Conservation (phyloP, 2,329 filamentous ascomycete genomes). For the Clonostachys sp. region DNA sequence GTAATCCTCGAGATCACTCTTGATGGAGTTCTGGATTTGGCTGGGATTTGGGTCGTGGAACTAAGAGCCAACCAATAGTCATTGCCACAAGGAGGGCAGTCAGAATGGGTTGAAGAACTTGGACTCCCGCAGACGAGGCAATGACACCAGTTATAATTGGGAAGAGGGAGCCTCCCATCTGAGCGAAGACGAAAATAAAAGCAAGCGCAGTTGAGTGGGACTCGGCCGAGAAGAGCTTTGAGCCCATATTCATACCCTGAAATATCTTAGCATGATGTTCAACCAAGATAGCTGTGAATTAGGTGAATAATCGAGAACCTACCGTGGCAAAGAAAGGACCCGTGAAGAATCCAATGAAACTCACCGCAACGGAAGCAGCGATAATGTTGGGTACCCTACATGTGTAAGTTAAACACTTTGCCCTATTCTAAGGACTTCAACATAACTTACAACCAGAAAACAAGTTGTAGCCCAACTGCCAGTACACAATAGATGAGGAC, state of each 20-base stretch:
- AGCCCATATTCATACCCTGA: conserved; percentile 6
- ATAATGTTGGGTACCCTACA: conserved; percentile 34
- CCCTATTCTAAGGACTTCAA: background rate
- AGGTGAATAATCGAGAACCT: background rate
- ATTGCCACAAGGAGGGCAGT: conserved; percentile 39
- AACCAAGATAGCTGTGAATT: background rate
- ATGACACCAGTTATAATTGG: conserved; percentile 50
- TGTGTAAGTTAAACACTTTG: background rate
- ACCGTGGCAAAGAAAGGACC: conserved; percentile 53
- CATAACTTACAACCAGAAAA: conserved; percentile 51
- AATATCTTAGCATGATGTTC: background rate
- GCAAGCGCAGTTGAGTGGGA: conserved; percentile 27
- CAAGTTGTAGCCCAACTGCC: conserved; percentile 47
- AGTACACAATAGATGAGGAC: conserved; percentile 47
- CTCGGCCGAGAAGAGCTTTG: conserved; percentile 37
- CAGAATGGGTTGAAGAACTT: conserved; percentile 47
- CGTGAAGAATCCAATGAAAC: conserved; percentile 51
- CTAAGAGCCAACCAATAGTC: conserved; percentile 39
- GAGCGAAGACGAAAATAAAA: conserved; percentile 53
- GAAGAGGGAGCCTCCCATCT: conserved; percentile 50
- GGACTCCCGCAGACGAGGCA: conserved; percentile 36
- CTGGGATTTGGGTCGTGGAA: conserved; percentile 27
- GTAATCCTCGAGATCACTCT: conserved; percentile 13
- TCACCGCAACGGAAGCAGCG: conserved; percentile 47
- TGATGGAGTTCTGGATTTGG: conserved; percentile 21